Percentiles rank a stretch among this genome's conserved stretches.
These are phyloP conservation scores for Malassezia sympodialis DNA, from an alignment of 1,284 basidiomycete genomes.

Conservation along the genomic window DNA sequence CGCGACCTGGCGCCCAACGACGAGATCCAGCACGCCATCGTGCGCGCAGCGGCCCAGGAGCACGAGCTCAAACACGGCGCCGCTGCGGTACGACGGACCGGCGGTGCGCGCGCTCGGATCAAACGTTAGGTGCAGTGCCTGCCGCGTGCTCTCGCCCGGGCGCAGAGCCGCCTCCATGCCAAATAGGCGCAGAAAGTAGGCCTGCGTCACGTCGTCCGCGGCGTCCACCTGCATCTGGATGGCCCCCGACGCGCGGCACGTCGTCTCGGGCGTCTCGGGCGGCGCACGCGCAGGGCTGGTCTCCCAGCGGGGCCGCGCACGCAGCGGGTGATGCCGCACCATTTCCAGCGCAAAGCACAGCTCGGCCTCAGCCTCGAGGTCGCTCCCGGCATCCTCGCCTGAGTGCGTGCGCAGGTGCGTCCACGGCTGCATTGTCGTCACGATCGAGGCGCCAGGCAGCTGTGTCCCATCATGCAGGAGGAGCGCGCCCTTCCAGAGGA, in stretches of 20 bases:
- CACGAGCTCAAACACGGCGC: conserved; percentile 20
- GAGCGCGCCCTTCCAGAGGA: conserved; percentile 37
- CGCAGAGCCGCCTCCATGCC: conserved; percentile 18
- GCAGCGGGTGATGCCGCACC: conserved; percentile 36
- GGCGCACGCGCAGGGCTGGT: background rate
- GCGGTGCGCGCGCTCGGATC: conserved; percentile 2
- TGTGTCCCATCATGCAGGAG: conserved; percentile 34
- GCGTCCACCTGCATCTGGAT: conserved; percentile 14
- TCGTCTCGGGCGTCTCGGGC: background rate
- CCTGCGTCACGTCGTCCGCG: conserved; percentile 32
- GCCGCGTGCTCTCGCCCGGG: conserved; percentile 9
- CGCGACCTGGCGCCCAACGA: background rate
- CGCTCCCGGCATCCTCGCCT: background rate
- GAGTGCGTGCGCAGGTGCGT: background rate
- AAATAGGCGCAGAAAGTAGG: conserved; percentile 35
- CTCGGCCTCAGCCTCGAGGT: conserved; percentile 28
- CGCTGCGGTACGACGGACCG: conserved; percentile 3
- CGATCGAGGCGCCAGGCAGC: conserved; percentile 35
- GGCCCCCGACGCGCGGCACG: conserved; percentile 15
- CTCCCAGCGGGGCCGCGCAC: conserved; percentile 9
- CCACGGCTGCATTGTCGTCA: conserved; percentile 35
- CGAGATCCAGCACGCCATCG: background rate
- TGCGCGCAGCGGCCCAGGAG: conserved; percentile 13
- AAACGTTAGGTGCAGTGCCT: conserved; percentile 2
- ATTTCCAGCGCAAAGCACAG: conserved; percentile 42